Evolutionary conservation across 164 flowering plant species (phyloP), one percentile per base, ranked within the genome.

Genomic region (Dillenia suffruticosa): DNA sequence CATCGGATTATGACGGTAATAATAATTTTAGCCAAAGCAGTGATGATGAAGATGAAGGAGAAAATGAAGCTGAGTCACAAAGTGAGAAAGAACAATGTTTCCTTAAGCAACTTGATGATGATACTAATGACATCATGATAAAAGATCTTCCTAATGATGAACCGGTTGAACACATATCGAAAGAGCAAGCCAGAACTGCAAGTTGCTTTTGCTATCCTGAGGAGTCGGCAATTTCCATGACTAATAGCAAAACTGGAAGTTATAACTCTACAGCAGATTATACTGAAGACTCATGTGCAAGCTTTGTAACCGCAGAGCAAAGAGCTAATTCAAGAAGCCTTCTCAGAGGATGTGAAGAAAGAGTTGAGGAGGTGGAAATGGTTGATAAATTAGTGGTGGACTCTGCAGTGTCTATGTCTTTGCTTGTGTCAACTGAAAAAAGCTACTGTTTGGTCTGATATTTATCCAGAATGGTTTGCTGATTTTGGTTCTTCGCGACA

Each of bases 71-170:
- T 9, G 79, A 77, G 48, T 72, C 75, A 24, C 48, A 79, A 47
- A 64, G 75, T 32, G 91, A 82, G 44, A 76, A 84, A n/a, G 94
- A 89, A 70, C 88, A 85, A 51, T 70, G 83, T 75, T 90, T 89
- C 79, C 70, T 84, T 65, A 81, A 83, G 70, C 83, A 77, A 53
- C 60, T 88, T 54, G 83, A 85, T 53, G 82, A 63, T 54, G 83
- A 85, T 53, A 81, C 63, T 55, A 68, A 68, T 12, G 76, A 76
- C 45, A 69, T 57, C 14, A 70, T 59, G 44, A 59, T 68, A 66
- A 63, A 17, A 16, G 64, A 46, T 32, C 49, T 61, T 43, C 14
- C 63, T 1, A 74, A 75, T 7, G 4, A 32, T 46, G 72, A 72
- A 66, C 47, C 72, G 32, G 59, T 12, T 49, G 55, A 60, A 51